Evolutionary conservation across 352 stramenopile species (phyloP), one percentile per base, ranked within the genome.

Genomic region (Phytophthora syringae): DNA sequence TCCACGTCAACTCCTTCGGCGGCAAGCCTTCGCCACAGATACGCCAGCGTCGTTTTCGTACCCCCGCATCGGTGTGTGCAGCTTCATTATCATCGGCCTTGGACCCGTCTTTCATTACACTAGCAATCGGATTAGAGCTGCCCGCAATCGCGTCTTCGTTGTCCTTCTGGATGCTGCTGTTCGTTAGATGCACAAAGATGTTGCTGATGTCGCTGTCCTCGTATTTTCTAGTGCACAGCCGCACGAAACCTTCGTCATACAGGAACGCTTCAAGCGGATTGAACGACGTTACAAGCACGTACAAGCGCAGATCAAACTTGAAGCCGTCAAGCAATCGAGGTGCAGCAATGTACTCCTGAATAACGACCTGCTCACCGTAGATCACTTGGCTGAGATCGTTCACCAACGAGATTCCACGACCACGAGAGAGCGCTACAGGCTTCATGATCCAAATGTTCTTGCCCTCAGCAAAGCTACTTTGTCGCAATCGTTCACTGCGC

Each of bases 401-500:
- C n/a, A 98, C 74, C 5, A 98, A 68, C 50, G 79, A 95, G 52
- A 98, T 98, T n/a, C 95, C 95, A 24, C 95, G 86, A 3, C 95
- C 95, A 56, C 95, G 82, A 10, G 89, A 97, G 13, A 97, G 77
- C 7, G 90, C 89, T 13, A 98, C 83, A 7, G 95, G 95, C 54
- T 98, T 98, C 75, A 98, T 92, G 67, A 98, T 98, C 95, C 94
- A 98, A 49, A 96, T 85, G 47, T 97, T 98, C 37, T 88, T 84
- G n/a, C 27, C 56, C 12, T 62, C 20, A 0, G 51, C 56, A 5
- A 51, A 49, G 2, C 51, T 49, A 43, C 39, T 45, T 10, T 18
- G 20, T 10, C 42, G 18, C 18, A 88, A 60, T 22, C 22, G 30
- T 16, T 67, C 66, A 24, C 57, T 56, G 10, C 82, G 78, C 18